Percentiles rank a stretch among this genome's conserved stretches.
phyloP scores from a whole-genome alignment of 1,284 basidiomycete species.

The Trametes versicolor region DNA sequence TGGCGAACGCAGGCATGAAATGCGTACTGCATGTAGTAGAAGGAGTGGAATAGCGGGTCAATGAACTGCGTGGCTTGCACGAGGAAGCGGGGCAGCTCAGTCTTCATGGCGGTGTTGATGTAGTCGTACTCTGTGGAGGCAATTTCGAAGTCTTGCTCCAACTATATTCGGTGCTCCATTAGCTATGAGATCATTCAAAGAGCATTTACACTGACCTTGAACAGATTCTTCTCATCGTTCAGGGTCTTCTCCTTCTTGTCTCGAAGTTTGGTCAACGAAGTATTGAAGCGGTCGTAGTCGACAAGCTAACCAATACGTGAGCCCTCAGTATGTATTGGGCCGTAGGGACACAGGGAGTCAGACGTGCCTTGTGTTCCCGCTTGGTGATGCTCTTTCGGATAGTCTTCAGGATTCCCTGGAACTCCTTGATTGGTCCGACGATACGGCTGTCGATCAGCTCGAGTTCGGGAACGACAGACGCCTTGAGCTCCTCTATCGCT shows the following conservation, averaged over 20 bases:
- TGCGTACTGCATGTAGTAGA: slow-evolving; percentile 99
- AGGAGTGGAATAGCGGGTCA: slow-evolving; percentile 96
- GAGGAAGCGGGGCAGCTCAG: slow-evolving; percentile 94
- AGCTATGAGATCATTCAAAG: background rate
- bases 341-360: background rate
- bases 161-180: slow-evolving; percentile 52
- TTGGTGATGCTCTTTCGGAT: slow-evolving; percentile 96
- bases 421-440: slow-evolving; percentile 88
- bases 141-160: slow-evolving; percentile 98
- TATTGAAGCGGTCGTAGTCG: slow-evolving; percentile 97
- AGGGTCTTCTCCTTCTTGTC: slow-evolving; percentile 98
- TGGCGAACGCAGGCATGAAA: background rate
- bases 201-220: slow-evolving; percentile 70
- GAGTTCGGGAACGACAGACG: slow-evolving; percentile 88
- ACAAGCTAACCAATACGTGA: slow-evolving; percentile 62
- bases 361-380: slow-evolving; percentile 90
- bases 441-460: slow-evolving; percentile 95
- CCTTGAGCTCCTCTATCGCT: slow-evolving; percentile 86
- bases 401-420: slow-evolving; percentile 86
- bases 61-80: slow-evolving; percentile 90
- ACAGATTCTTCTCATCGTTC: slow-evolving; percentile 93
- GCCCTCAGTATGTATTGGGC: background rate
- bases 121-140: slow-evolving; percentile 97
- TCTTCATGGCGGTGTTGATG: slow-evolving; percentile 93
- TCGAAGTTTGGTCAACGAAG: slow-evolving; percentile 92